Conservation (phyloP, 805 yeast species). For the Teunomyces lycoperdinae region DNA sequence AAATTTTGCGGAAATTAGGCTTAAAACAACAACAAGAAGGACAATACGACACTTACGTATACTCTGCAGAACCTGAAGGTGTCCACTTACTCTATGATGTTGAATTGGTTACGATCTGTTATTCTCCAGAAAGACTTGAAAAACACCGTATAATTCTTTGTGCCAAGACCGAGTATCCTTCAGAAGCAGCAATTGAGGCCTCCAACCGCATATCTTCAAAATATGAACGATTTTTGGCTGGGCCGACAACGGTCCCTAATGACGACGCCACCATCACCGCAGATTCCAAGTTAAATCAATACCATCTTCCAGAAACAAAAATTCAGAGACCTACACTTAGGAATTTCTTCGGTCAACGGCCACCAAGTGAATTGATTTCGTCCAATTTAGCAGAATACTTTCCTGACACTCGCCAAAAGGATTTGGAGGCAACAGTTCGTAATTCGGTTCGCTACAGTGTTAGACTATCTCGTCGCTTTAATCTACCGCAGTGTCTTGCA, state of each 20-base stretch:
- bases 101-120: conserved; percentile 79
- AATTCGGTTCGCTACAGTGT: conserved; percentile 81
- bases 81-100: conserved; percentile 62
- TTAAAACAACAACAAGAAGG: conserved; percentile 38
- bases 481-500: conserved; percentile 15
- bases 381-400: conserved; percentile 87
- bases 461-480: conserved; percentile 47
- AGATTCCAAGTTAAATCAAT: conserved; percentile 15
- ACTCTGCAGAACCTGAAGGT: conserved; percentile 21
- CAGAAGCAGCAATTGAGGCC: conserved; percentile 54
- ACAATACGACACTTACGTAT: conserved; percentile 61
- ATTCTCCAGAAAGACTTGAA: conserved; percentile 67
- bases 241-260: not conserved
- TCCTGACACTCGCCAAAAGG: conserved; percentile 73
- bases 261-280: not conserved
- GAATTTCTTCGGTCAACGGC: conserved; percentile 79
- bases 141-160: conserved; percentile 71
- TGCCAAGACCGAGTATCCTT: conserved; percentile 60
- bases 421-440: conserved; percentile 74
- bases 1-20: conserved; percentile 59
- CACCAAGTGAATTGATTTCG: conserved; percentile 89
- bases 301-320: conserved; percentile 20
- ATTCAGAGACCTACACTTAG: conserved; percentile 26
- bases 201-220: conserved; percentile 46
- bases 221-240: conserved; percentile 18